phyloP scores from a whole-genome alignment of 163 green algal genomes.

The Scenedesmus sp. region DNA sequence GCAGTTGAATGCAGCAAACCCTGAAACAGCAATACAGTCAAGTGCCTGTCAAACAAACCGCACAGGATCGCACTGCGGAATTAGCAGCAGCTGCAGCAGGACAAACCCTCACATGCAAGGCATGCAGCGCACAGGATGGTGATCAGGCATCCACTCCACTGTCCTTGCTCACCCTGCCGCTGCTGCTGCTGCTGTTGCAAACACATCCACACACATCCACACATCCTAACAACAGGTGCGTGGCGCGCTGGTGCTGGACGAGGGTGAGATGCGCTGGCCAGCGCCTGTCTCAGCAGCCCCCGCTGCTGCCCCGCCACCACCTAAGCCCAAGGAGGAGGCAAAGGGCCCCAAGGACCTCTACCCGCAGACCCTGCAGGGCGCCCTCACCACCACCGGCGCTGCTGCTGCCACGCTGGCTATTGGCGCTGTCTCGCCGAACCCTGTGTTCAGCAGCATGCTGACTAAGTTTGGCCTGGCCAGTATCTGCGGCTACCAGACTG shows the following conservation, averaged over 20 bases:
- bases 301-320: neutral
- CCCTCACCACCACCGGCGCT: constrained; percentile 71
- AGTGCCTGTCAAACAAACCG: too few species aligned
- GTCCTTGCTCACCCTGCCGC: neutral
- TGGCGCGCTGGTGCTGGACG: constrained; percentile 84
- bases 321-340: constrained; percentile 11
- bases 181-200: neutral
- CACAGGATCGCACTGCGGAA: neutral
- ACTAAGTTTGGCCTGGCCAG: constrained; percentile 90
- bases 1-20: too few species aligned
- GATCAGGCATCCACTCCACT: neutral
- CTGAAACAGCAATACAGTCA: too few species aligned
- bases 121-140: neutral
- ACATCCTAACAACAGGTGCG: constrained; percentile 52
- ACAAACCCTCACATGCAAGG: neutral
- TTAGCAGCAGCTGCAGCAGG: neutral
- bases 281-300: constrained; percentile 63
- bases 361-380: constrained; percentile 60
- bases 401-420: constrained; percentile 67
- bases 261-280: constrained; percentile 86
- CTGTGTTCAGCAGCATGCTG: constrained; percentile 82
- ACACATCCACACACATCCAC: neutral
- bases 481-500: constrained; percentile 89
- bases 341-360: constrained; percentile 59
- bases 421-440: constrained; percentile 59